These are phyloP conservation scores for Fusarium mundagurra DNA, from an alignment of 2,329 filamentous ascomycete genomes.

Conservation along the genomic window DNA sequence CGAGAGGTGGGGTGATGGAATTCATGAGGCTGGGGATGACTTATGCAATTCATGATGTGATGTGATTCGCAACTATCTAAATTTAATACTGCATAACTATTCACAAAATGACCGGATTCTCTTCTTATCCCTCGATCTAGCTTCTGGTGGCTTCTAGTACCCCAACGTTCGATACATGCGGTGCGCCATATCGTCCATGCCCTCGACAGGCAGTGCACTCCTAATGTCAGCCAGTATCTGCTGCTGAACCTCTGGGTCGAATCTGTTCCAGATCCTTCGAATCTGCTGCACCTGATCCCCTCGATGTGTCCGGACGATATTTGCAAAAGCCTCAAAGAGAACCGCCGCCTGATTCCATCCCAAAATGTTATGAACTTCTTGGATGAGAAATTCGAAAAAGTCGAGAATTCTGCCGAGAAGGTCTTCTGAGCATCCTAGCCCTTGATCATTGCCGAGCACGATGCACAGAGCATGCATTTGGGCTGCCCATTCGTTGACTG, in stretches of 20 bases:
- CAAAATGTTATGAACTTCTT: conserved; percentile 26
- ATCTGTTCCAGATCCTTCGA: conserved; percentile 34
- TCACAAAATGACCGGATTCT: conserved; percentile 14
- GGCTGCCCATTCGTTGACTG: conserved; percentile 21
- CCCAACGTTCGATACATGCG: conserved; percentile 37
- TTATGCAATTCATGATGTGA: conserved; percentile 32
- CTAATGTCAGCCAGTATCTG: conserved; percentile 32
- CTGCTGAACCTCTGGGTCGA: conserved; percentile 32
- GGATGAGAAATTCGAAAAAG: conserved; percentile 40
- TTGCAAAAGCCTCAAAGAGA: conserved; percentile 38
- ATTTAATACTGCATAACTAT: background rate
- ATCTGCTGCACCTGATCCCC: conserved; percentile 20
- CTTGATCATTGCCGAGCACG: conserved; percentile 40
- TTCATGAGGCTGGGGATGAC: conserved; percentile 38
- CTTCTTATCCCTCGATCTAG: background rate
- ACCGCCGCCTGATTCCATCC: conserved; percentile 17
- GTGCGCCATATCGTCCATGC: conserved; percentile 20
- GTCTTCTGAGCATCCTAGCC: conserved; percentile 42
- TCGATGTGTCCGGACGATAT: conserved; percentile 31
- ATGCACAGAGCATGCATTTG: conserved; percentile 40
- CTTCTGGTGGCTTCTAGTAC: conserved; percentile 1
- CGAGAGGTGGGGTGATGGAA: conserved; percentile 30
- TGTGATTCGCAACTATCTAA: conserved; percentile 14
- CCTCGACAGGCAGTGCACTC: conserved; percentile 15
- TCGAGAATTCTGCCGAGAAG: conserved; percentile 38